A percentile compares a stretch with the other conserved stretches of the same genome.
Conservation (phyloP, 2,329 filamentous ascomycete genomes). For the Hyphodiscus sp. region DNA sequence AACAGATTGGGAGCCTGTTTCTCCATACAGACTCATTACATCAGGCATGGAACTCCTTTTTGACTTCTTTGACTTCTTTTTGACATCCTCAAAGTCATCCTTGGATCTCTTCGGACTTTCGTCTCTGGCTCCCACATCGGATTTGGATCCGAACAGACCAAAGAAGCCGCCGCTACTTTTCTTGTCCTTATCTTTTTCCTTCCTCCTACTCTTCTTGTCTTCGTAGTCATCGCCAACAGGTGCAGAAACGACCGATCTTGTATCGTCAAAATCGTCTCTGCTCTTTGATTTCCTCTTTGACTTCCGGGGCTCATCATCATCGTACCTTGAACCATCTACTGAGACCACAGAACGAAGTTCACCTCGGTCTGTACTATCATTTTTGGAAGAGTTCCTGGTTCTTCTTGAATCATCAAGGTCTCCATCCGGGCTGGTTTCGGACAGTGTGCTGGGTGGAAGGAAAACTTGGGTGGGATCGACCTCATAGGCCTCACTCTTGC, state of each 20-base stretch:
- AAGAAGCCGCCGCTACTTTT: slow-evolving; percentile 40
- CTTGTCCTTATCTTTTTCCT: slow-evolving; percentile 29
- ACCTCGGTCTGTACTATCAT: slow-evolving; percentile 33
- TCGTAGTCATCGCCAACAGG: slow-evolving; percentile 31
- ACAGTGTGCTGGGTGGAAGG: slow-evolving; percentile 25
- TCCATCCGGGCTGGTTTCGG: slow-evolving; percentile 23
- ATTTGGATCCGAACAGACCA: slow-evolving; percentile 32
- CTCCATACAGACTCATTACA: slow-evolving; percentile 20
- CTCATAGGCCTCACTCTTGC: slow-evolving; percentile 20
- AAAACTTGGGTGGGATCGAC: slow-evolving; percentile 24
- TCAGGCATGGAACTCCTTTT: slow-evolving; percentile 27
- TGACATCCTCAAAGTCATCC: slow-evolving; percentile 25
- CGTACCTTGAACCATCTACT: slow-evolving; percentile 32
- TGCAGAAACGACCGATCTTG: slow-evolving; percentile 40
- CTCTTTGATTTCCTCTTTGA: slow-evolving; percentile 33
- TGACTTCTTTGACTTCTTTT: slow-evolving; percentile 28
- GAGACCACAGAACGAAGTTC: slow-evolving; percentile 46
- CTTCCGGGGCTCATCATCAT: slow-evolving; percentile 25
- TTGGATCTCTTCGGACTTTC: slow-evolving; percentile 21
- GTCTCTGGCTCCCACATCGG: slow-evolving; percentile 23
- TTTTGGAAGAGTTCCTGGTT: slow-evolving; percentile 32
- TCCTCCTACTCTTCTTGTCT: slow-evolving; percentile 33
- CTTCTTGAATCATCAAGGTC: slow-evolving; percentile 31
- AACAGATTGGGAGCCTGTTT: slow-evolving; percentile 18
- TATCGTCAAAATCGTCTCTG: slow-evolving; percentile 42